phyloP scores from a whole-genome alignment of 1,284 basidiomycete species.

The Malassezia caprae region DNA sequence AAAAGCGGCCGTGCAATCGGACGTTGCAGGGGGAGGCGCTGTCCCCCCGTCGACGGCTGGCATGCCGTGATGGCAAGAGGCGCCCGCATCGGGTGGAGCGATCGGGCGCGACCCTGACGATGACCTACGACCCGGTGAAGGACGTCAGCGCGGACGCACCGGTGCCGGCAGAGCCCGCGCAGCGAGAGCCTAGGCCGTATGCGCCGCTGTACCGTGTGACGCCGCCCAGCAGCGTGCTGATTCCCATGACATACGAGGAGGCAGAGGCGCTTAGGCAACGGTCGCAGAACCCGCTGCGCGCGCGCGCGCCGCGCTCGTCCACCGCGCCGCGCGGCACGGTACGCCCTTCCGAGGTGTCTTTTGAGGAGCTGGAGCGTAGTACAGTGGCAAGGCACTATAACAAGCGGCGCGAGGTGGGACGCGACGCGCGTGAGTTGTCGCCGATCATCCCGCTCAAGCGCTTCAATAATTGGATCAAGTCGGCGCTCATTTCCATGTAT shows the following conservation, averaged over 20 bases:
- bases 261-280: slow-evolving; percentile 21
- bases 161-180: not conserved
- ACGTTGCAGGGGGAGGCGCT: not conserved
- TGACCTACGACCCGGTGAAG: not conserved
- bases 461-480: slow-evolving; percentile 79
- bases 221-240: slow-evolving; percentile 20
- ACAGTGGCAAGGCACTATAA: slow-evolving; percentile 55
- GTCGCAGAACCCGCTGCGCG: slow-evolving; percentile 30
- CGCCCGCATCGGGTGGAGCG: not conserved
- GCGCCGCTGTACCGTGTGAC: slow-evolving; percentile 24
- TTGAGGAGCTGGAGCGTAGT: not conserved
- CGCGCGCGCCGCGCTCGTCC: not conserved
- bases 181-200: not conserved
- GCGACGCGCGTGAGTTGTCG: slow-evolving; percentile 71
- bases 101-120: not conserved
- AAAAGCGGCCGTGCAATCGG: slow-evolving; percentile 5
- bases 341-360: not conserved
- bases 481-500: slow-evolving; percentile 26
- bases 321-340: not conserved
- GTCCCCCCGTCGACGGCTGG: not conserved
- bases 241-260: slow-evolving; percentile 27
- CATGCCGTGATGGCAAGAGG: not conserved
- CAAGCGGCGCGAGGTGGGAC: slow-evolving; percentile 76
- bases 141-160: not conserved
- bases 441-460: slow-evolving; percentile 91